Evolutionary conservation across 768 basidiomycete genomes (phyloP).

Genomic region (Agrocybe chaxingu): DNA sequence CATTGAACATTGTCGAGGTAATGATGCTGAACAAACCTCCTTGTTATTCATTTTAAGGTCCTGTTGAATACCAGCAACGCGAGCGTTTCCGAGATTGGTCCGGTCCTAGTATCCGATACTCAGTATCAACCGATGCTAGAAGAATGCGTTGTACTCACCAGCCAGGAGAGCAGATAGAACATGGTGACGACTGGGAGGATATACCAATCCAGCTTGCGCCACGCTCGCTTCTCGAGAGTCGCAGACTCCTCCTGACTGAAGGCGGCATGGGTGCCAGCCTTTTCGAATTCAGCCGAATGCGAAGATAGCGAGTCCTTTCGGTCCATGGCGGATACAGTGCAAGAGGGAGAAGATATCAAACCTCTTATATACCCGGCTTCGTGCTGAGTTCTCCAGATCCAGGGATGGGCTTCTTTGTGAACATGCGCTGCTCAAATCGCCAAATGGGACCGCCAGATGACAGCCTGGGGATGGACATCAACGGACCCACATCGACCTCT

Average conservation of each 20-base stretch:
- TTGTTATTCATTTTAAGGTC: conserved; percentile 35
- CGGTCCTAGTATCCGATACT: conserved; percentile 24
- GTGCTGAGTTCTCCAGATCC: no score
- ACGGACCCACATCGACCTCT: no score
- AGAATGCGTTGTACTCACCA: conserved; percentile 21
- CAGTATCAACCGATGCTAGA: not conserved
- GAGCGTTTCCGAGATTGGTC: conserved; percentile 41
- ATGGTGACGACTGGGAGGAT: conserved; percentile 34
- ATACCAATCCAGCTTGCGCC: conserved; percentile 25
- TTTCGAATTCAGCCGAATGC: not conserved
- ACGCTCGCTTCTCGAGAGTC: not conserved
- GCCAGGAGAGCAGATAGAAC: conserved; percentile 35
- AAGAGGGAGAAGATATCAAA: no score
- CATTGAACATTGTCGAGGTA: no score
- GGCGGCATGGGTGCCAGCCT: not conserved
- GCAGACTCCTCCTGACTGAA: conserved; percentile 1
- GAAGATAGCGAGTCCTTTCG: not conserved
- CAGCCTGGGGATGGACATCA: no score
- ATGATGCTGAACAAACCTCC: no score
- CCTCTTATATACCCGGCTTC: no score
- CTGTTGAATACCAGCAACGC: conserved; percentile 46
- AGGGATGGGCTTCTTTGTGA: no score
- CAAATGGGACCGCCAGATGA: no score
- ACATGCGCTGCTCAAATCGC: no score
- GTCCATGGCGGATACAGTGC: no score